phyloP scores from a whole-genome alignment of 139 green algal species.

The Pseudopediastrum boryanum region DNA sequence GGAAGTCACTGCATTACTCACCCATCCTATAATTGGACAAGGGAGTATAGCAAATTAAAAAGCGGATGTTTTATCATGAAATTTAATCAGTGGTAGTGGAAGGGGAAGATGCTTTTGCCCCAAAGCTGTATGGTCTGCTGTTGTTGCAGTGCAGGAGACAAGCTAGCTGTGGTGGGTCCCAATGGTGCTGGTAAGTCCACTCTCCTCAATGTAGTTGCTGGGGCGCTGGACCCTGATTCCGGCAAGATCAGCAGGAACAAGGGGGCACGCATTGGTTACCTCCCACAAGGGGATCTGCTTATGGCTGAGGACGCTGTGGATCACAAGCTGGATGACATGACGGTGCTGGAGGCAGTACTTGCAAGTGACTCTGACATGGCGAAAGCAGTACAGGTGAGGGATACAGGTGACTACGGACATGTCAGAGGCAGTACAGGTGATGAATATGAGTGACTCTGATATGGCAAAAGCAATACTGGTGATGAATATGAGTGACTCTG shows the following conservation, averaged over 20 bases:
- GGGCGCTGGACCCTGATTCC: constrained; percentile 34
- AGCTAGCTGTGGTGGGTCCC: constrained; percentile 66
- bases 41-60: too few species aligned
- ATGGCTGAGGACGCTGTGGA: not conserved
- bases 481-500: too few species aligned
- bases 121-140: too few species aligned
- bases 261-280: constrained; percentile 30
- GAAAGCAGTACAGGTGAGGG: constrained; percentile 38
- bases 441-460: too few species aligned
- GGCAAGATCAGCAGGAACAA: constrained; percentile 46
- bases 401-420: too few species aligned
- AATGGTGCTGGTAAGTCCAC: constrained; percentile 80
- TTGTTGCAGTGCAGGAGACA: constrained; percentile 54
- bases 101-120: too few species aligned
- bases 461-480: too few species aligned
- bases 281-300: constrained; percentile 28
- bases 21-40: too few species aligned
- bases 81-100: too few species aligned
- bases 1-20: too few species aligned
- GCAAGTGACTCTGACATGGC: constrained; percentile 40
- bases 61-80: too few species aligned
- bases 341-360: constrained; percentile 54
- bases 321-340: not conserved
- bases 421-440: too few species aligned
- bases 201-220: constrained; percentile 69